These are phyloP conservation scores for Hypoxylon sp. DNA, from an alignment of 2,329 filamentous ascomycete genomes.

Conservation along the genomic window DNA sequence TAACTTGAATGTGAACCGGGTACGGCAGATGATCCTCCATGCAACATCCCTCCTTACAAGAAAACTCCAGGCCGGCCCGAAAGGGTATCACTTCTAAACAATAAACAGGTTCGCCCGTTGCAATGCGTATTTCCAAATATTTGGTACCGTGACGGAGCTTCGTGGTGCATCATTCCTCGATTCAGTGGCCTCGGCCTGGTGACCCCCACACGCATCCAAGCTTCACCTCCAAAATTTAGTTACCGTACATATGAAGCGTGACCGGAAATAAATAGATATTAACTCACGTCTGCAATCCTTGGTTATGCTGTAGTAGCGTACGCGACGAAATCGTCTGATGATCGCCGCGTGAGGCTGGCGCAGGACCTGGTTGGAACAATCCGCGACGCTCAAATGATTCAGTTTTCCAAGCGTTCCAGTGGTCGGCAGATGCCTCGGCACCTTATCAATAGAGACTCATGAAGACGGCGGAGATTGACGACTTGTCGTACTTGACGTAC, in stretches of 20 bases:
- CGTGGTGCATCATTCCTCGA: slow-evolving; percentile 42
- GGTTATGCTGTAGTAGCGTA: slow-evolving; percentile 37
- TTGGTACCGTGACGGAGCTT: slow-evolving; percentile 41
- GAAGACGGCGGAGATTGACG: slow-evolving; percentile 78
- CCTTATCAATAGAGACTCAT: slow-evolving; percentile 63
- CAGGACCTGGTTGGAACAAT: slow-evolving; percentile 27
- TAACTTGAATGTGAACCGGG: slow-evolving; percentile 38
- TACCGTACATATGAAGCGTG: slow-evolving; percentile 28
- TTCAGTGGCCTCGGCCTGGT: slow-evolving; percentile 39
- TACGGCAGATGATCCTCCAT: slow-evolving; percentile 40
- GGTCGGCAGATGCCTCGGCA: slow-evolving; percentile 41
- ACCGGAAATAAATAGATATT: slow-evolving; percentile 41
- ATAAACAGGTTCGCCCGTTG: slow-evolving; percentile 34
- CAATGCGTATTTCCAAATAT: slow-evolving; percentile 31
- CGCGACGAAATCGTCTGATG: slow-evolving; percentile 40
- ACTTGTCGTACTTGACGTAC: slow-evolving; percentile 97
- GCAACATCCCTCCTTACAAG: slow-evolving; percentile 24
- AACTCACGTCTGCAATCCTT: slow-evolving; percentile 41
- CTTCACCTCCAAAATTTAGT: slow-evolving; percentile 40
- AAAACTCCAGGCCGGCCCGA: slow-evolving; percentile 33
- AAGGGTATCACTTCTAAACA: slow-evolving; percentile 45
- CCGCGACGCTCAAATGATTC: slow-evolving; percentile 30
- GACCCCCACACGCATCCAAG: slow-evolving; percentile 44
- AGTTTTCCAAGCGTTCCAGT: slow-evolving; percentile 25
- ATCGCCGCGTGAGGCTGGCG: slow-evolving; percentile 38